phyloP scores from a whole-genome alignment of 2,329 filamentous ascomycete species.

The Fusarium citri region DNA sequence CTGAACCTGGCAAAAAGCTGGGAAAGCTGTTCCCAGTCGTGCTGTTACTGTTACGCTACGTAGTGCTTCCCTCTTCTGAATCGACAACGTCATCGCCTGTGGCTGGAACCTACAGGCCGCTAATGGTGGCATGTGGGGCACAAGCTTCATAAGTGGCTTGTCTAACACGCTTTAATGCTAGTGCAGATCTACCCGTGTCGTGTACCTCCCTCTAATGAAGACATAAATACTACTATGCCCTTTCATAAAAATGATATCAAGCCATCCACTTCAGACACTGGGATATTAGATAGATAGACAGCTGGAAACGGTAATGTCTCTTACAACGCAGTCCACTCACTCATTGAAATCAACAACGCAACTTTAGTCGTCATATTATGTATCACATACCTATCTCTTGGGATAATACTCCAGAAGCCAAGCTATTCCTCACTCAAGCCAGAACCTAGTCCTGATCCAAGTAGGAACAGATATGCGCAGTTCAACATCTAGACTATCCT shows the following conservation, averaged over 20 bases:
- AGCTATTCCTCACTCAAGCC: constrained; percentile 1
- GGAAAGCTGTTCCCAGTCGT: constrained; percentile 38
- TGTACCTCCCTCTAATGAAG: constrained; percentile 8
- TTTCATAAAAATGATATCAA: constrained; percentile 11
- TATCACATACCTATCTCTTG: not conserved
- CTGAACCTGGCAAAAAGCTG: constrained; percentile 38
- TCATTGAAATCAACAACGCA: not conserved
- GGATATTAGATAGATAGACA: too few relatives aligned
- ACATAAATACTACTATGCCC: constrained; percentile 13
- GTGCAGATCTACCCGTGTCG: constrained; percentile 11
- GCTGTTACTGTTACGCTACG: constrained; percentile 23
- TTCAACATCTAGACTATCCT: constrained; percentile 11
- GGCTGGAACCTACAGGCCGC: constrained; percentile 42
- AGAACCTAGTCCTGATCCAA: constrained; percentile 18
- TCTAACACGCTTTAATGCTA: not conserved
- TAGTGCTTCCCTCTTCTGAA: constrained; percentile 39
- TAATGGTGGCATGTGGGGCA: constrained; percentile 25
- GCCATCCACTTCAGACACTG: not conserved
- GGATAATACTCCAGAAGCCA: constrained; percentile 2
- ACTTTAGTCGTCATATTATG: constrained; percentile 4
- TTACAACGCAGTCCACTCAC: not conserved
- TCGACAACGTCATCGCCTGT: constrained; percentile 54
- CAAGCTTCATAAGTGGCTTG: constrained; percentile 29
- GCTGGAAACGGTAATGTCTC: not conserved
- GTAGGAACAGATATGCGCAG: constrained; percentile 1